A percentile compares a stretch with the other conserved stretches of the same genome.
These are phyloP conservation scores for Ophiostoma montium DNA, from an alignment of 2,329 filamentous ascomycete genomes.

Conservation along the genomic window DNA sequence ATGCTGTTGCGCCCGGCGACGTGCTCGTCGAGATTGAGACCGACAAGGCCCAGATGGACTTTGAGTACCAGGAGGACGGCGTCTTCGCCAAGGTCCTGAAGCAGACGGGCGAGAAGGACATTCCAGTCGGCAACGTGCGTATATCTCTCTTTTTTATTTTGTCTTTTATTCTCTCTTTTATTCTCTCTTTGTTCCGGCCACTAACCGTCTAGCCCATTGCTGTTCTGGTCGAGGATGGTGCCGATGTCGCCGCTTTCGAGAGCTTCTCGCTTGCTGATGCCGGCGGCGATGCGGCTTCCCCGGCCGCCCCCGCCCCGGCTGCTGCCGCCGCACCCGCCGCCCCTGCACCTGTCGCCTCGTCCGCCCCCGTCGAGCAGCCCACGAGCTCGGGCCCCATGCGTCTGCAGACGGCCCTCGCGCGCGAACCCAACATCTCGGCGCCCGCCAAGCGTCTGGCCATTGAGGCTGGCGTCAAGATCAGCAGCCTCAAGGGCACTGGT, in stretches of 20 bases:
- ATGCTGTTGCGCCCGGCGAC: conserved; percentile 76
- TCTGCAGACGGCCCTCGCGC: conserved; percentile 72
- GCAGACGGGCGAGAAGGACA: conserved; percentile 85
- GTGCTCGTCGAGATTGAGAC: conserved; percentile 89
- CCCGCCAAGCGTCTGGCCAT: conserved; percentile 70
- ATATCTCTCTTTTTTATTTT: not conserved
- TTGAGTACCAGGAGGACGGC: conserved; percentile 83
- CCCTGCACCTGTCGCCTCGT: conserved; percentile 35
- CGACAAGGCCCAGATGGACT: conserved; percentile 89
- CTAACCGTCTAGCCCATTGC: conserved; percentile 63
- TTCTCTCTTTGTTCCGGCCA: not conserved
- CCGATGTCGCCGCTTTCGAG: conserved; percentile 77
- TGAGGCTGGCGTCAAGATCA: conserved; percentile 59
- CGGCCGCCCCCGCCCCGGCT: conserved; percentile 53
- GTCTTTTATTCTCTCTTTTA: not conserved
- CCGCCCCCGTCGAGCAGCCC: conserved; percentile 49
- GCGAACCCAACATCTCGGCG: conserved; percentile 58
- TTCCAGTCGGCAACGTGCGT: conserved; percentile 87
- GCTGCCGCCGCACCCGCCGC: conserved; percentile 30
- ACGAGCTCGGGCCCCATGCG: conserved; percentile 58
- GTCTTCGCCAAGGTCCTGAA: conserved; percentile 81
- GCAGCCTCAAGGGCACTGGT: conserved; percentile 73
- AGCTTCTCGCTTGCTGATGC: conserved; percentile 81
- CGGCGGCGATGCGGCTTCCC: conserved; percentile 58
- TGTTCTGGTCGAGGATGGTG: conserved; percentile 81